Evolutionary conservation across 805 yeast genomes (phyloP).

Genomic region (Cyberlindnera americana): DNA sequence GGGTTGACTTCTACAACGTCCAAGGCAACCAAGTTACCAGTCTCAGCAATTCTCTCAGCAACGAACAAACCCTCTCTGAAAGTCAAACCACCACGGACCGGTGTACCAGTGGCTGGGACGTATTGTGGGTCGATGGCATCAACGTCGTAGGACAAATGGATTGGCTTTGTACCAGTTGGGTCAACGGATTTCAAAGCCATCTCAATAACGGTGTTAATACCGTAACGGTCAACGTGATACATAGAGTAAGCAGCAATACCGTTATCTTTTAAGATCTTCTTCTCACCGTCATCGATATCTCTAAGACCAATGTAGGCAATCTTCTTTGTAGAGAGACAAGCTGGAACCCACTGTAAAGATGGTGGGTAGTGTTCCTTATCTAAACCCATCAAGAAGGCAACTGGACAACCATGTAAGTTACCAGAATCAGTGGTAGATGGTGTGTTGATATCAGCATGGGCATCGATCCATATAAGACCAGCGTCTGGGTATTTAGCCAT

Average conservation of each 20-base stretch:
- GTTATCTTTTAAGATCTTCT: slow-evolving; percentile 62
- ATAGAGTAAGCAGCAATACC: slow-evolving; percentile 84
- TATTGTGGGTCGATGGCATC: slow-evolving; percentile 94
- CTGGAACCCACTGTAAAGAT: slow-evolving; percentile 78
- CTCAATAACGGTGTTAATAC: slow-evolving; percentile 85
- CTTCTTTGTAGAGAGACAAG: slow-evolving; percentile 58
- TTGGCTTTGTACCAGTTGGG: slow-evolving; percentile 66
- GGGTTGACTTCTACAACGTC: slow-evolving; percentile 97
- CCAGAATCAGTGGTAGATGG: slow-evolving; percentile 81
- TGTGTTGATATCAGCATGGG: slow-evolving; percentile 96
- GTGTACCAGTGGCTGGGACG: slow-evolving; percentile 97
- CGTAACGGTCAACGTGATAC: slow-evolving; percentile 95
- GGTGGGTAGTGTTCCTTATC: slow-evolving; percentile 65
- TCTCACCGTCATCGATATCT: slow-evolving; percentile 88
- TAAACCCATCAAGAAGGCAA: slow-evolving; percentile 83
- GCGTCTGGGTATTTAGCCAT: slow-evolving; percentile 78
- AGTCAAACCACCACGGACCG: slow-evolving; percentile 94
- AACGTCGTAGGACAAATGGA: slow-evolving; percentile 91
- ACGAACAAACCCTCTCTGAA: slow-evolving; percentile 91
- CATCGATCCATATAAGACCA: slow-evolving; percentile 93
- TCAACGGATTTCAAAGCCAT: slow-evolving; percentile 82
- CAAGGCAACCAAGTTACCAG: slow-evolving; percentile 83
- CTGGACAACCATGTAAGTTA: slow-evolving; percentile 95
- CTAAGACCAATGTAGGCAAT: slow-evolving; percentile 92
- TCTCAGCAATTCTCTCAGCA: slow-evolving; percentile 87